Evolutionary conservation across 2,329 filamentous ascomycete genomes (phyloP), one percentile per base, ranked within the genome.

Genomic region (Fusarium redolens): DNA sequence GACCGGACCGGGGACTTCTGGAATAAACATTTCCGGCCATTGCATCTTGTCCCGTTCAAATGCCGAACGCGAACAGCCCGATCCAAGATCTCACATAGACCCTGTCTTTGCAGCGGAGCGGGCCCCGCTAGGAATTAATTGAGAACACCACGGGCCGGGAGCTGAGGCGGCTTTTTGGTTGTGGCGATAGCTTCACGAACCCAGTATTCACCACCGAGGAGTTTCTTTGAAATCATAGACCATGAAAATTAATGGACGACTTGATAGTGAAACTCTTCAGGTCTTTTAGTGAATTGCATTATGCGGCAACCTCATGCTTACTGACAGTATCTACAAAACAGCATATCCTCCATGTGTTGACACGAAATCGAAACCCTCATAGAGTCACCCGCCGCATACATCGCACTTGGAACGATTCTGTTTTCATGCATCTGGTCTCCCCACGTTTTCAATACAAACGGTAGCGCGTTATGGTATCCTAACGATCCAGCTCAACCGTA

Each of bases 181-280:
- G n/a, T 70, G 52, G 64, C 51, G 70, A 77, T 77, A 45, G 64
- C 75, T 70, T 77, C 75, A 71, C 44, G 12, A 11, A 18, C 28
- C 15, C 4, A 37, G 9, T 15, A 11, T 25, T 13, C 6, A 25
- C 8, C 25, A 17, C 28, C n/a, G 10, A 17, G 20, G 33, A 30
- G 30, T 25, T 28, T 33, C n/a, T 25, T 7, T 37, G 31, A 13
- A 40, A n/a, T 17, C 4, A 18, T 30, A 38, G 22, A 41, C 33
- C 20, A 33, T 18, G 22, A 5, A 14, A 25, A 28, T 17, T 4
- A 18, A 35, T 13, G 9, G 18, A 9, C 12, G 7, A 35, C 11
- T n/a, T 17, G 33, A 11, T 10, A n/a, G 28, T 6, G 15, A 40
- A 38, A 28, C 18, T 7, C 9, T 28, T 17, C 18, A 10, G 14